Conservation (phyloP, 306 rosid genomes). For the Styphnolobium japonicum region DNA sequence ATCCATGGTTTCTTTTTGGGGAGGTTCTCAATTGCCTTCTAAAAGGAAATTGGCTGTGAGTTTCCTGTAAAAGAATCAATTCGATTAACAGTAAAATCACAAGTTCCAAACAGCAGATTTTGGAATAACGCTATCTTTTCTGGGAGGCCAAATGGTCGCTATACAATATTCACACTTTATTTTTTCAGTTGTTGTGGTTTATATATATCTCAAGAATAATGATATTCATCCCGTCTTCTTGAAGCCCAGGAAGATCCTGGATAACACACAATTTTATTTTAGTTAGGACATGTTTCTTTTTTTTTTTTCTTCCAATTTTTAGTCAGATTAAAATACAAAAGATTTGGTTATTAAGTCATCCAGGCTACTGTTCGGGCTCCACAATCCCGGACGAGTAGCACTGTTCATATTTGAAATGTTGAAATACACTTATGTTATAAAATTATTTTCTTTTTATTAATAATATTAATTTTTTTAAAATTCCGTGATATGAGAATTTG, state of each 20-base stretch:
- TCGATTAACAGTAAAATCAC: neutral
- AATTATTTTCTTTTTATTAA: neutral
- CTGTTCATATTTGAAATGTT: too few species aligned
- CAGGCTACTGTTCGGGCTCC: too few species aligned
- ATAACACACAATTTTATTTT: too few species aligned
- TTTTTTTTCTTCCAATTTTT: too few species aligned
- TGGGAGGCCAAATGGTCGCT: neutral
- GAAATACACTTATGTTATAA: neutral
- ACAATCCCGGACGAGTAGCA: too few species aligned
- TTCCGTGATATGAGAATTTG: neutral
- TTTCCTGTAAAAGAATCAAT: neutral
- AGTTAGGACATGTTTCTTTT: too few species aligned
- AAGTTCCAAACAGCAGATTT: neutral
- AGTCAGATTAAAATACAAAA: too few species aligned
- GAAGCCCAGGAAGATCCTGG: too few species aligned
- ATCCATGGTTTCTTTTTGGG: neutral
- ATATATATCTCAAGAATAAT: too few species aligned
- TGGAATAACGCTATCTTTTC: neutral
- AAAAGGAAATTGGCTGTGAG: neutral
- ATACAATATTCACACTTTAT: neutral
- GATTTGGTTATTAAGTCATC: too few species aligned
- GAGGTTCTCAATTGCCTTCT: slow-evolving; percentile 14
- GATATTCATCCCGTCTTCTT: too few species aligned
- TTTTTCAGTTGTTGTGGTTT: too few species aligned
- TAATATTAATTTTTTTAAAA: neutral